Evolutionary conservation across 1,284 basidiomycete genomes (phyloP).

Genomic region (Ganoderma leucocontextum): DNA sequence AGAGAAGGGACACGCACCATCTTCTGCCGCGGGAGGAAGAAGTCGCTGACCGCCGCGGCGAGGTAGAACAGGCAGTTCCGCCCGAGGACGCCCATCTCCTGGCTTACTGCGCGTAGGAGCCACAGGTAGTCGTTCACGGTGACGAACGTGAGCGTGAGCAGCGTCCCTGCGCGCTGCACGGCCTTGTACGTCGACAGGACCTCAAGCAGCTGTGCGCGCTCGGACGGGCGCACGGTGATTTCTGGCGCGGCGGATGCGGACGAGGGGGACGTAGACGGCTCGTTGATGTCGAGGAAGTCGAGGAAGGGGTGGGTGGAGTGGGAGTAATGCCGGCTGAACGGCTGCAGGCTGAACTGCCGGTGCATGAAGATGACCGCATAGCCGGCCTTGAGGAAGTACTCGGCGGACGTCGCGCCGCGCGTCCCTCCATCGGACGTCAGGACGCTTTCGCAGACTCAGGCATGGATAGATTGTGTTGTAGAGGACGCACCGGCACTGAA

Average conservation of each 20-base stretch:
- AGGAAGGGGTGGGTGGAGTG: conserved; percentile 98
- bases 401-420: conserved; percentile 95
- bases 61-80: conserved; percentile 92
- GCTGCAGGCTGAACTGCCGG: conserved; percentile 95
- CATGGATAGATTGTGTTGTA: neutral
- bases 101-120: conserved; percentile 85
- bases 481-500: conserved; percentile 88
- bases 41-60: conserved; percentile 97
- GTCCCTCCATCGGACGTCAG: conserved; percentile 66
- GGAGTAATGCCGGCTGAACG: conserved; percentile 96
- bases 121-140: conserved; percentile 98
- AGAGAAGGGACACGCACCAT: conserved; percentile 67
- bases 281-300: conserved; percentile 89
- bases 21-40: conserved; percentile 91
- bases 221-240: conserved; percentile 73
- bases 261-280: conserved; percentile 28
- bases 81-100: conserved; percentile 73
- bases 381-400: conserved; percentile 93
- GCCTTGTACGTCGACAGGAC: conserved; percentile 86
- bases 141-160: conserved; percentile 91
- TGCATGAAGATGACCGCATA: conserved; percentile 99
- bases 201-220: conserved; percentile 72
- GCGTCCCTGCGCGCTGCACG: conserved; percentile 75
- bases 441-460: neutral
- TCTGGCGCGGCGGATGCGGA: conserved; percentile 40